Percentiles rank a stretch among this genome's conserved stretches.
phyloP scores from a whole-genome alignment of 2,329 filamentous ascomycete species.

The Colletotrichum tropicale region DNA sequence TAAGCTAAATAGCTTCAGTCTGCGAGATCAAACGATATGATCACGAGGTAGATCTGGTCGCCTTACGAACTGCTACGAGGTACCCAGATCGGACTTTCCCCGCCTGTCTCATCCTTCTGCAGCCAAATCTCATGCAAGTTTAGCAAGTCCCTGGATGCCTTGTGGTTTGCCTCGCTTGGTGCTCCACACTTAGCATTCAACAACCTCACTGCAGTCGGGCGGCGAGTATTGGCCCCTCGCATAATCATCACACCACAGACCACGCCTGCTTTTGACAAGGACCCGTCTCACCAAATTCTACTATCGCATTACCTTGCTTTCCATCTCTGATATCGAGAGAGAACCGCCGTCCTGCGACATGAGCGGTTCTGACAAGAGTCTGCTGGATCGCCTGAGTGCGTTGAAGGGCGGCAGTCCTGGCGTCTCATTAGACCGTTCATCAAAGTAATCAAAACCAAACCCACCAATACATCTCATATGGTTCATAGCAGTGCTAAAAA shows the following conservation, averaged over 20 bases:
- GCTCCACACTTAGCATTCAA: neutral
- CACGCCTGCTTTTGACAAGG: neutral
- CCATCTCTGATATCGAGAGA: neutral
- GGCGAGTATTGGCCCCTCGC: neutral
- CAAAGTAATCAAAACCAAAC: conserved; percentile 40
- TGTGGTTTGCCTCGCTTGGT: neutral
- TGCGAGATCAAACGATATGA: neutral
- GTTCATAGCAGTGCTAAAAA: neutral
- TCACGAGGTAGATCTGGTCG: neutral
- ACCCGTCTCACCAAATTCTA: neutral
- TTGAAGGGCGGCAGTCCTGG: conserved; percentile 42
- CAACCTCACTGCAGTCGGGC: neutral
- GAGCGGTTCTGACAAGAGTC: conserved; percentile 41
- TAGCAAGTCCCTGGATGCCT: conserved; percentile 6
- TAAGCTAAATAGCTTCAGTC: neutral
- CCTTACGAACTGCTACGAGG: neutral
- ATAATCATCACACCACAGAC: neutral
- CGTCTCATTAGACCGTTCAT: conserved; percentile 28
- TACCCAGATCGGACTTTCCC: neutral
- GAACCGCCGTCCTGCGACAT: neutral
- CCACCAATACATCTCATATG: neutral
- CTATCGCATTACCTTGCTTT: neutral
- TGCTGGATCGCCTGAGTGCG: conserved; percentile 60
- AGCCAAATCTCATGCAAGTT: neutral
- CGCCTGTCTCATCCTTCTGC: neutral